Evolutionary conservation across 495 filamentous ascomycete genomes (phyloP), one percentile per base, ranked within the genome.

Genomic region (Penicillium arizonense): DNA sequence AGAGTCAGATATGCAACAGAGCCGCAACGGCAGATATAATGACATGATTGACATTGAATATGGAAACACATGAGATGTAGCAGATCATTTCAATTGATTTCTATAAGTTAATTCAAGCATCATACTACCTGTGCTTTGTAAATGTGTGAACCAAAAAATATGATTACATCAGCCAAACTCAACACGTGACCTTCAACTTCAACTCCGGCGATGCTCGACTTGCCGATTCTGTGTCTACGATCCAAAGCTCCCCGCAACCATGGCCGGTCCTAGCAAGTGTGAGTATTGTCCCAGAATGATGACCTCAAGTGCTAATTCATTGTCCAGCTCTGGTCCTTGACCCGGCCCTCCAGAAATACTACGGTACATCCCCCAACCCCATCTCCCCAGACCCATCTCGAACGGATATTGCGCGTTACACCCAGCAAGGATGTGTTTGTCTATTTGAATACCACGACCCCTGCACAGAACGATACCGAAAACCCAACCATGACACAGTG

Each of bases 331-430:
- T 89, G 71, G 68, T 82, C 69, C 69, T 87, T 77, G 89, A 94
- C 78, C 89, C 89, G 71, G 89, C 86, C 59, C 68, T 90, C 64
- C 77, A 86, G 74, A 87, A 86, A 79, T 84, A 87, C 69, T 81
- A 80, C 64, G 80, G 89, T 93, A 85, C 58, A 56, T 62, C 53
- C 48, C 53, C 50, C 48, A 54, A 40, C 52, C 43, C 50, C 55
- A 60, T 38, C 40, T 46, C 41, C 20, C 48, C 16, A 24, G 33
- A 46, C 45, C 34, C 30, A 52, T 37, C 16, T 18, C 20, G n/a
- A 39, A 35, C 32, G 36, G 21, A 30, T 9, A 23, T 4, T 8
- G n/a, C 14, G 44, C 21, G 35, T 41, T n/a, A 18, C 26, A 24
- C 23, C 3, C n/a, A 4, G 16, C 5, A 21, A 33, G 9, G 3